Conservation (phyloP, 305 asterid genomes). For the Fraxinus nigra region DNA sequence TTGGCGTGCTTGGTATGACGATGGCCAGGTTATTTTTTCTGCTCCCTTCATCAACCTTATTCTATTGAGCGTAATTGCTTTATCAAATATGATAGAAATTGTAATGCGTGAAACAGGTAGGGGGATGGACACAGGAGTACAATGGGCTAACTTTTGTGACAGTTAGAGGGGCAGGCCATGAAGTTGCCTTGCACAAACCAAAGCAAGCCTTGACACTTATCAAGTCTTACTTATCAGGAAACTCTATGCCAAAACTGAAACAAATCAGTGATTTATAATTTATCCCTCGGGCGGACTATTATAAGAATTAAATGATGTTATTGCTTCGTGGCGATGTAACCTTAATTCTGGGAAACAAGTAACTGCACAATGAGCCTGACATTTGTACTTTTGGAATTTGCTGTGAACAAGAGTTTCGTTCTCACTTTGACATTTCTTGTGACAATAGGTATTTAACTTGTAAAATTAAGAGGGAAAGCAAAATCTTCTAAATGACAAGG, state of each 20-base stretch:
- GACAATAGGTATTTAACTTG: background rate
- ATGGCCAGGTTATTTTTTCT: conserved; percentile 66
- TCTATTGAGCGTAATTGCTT: background rate
- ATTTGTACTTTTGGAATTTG: background rate
- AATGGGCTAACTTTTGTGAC: conserved; percentile 72
- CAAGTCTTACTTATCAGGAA: conserved; percentile 61
- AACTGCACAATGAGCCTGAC: background rate
- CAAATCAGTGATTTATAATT: conserved; percentile 37
- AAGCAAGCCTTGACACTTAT: conserved; percentile 72
- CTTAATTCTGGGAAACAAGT: background rate
- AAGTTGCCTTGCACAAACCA: conserved; percentile 80
- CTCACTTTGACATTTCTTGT: background rate
- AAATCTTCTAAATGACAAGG: background rate
- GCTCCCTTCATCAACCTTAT: background rate
- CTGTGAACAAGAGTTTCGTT: background rate
- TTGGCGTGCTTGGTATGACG: conserved; percentile 84
- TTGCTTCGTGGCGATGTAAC: background rate
- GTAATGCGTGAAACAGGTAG: conserved; percentile 49
- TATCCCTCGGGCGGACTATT: background rate
- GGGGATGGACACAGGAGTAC: conserved; percentile 94
- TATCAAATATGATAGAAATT: background rate
- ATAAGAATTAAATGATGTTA: background rate
- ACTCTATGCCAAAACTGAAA: conserved; percentile 54
- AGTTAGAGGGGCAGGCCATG: conserved; percentile 94
- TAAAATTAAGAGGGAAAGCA: background rate